Evolutionary conservation across 208 protist species (phyloP), one percentile per base, ranked within the genome.

Genomic region (Leishmania amazonensis): DNA sequence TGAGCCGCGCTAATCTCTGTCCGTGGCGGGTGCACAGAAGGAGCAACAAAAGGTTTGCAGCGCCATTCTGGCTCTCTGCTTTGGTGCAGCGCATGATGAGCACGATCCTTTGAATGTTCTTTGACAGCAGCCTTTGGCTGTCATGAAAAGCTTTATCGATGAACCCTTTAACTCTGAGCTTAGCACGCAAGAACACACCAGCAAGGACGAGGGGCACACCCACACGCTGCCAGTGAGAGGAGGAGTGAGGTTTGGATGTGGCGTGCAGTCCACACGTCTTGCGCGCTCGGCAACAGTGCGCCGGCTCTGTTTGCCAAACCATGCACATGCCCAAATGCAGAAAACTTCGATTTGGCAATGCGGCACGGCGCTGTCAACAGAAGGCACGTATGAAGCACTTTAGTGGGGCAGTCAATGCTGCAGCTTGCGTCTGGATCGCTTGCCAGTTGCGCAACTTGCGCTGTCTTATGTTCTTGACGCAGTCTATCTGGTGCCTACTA

Each of bases 111-210:
- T 80, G 76, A 85, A 85, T 85, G 76, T 81, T 81, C 77, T 24
- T 85, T 71, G 76, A 85, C 31, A n/a, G 28, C 54, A 7, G 74
- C 13, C 31, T 4, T 0, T 17, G 38, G 45, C 81, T 79, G 80
- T 40, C 57, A 77, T 84, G 81, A 84, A 68, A 84, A 80, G 81
- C 81, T 11, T n/a, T 31, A 24, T 57, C 51, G 51, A 81, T 78
- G 82, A 81, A 79, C 76, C 82, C 78, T 85, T 86, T 86, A 83
- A 82, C 78, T 80, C 76, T 84, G 76, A 87, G 47, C 51, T 62
- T 62, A 2, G n/a, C 8, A 62, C 57, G 24, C 51, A 54, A 62
- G 57, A 31, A 7, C 57, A 62, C 28, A 24, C 57, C 2, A 62
- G 31, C 24, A 8, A 62, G 31, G 57, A n/a, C 57, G 57, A 62